Evolutionary conservation across 75 land plant species (phyloP), one percentile per base, ranked within the genome.

Genomic region (Cupressus sempervirens): DNA sequence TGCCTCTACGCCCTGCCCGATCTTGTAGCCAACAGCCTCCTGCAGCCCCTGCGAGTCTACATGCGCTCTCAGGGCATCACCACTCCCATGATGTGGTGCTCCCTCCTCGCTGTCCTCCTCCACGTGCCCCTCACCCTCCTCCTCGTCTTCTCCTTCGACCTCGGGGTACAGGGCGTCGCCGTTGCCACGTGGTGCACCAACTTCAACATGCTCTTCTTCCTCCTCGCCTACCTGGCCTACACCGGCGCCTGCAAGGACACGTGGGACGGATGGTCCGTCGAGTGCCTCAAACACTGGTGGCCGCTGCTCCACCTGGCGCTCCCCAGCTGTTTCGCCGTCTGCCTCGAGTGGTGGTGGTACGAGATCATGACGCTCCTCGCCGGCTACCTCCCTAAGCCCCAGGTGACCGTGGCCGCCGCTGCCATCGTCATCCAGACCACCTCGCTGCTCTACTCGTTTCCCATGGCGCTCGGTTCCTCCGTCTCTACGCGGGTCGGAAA

Each of bases 291-390:
- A 48, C 91, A 89, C 10, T 95, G 96, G 96, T 53, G 86, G 38
- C 81, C 82, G 41, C 88, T 95, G 14, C 85, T 95, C 16, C 43
- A 76, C 3, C 86, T 94, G 0, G 94, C 97, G 0, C 86, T 94
- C 13, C 96, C 92, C 56, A 93, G 96, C 85, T 95, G 97, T 75
- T 65, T 93, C 13, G 93, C 83, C 2, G 93, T 95, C 26, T 95
- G 97, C 56, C 86, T 95, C 23, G 97, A 95, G 76, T 95, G 97
- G 97, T 95, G 97, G 97, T 95, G 96, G 96, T 95, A 95, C 85
- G 96, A 95, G 89, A 85, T 95, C 62, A 91, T 94, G 94, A 94
- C 96, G 1, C 84, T 95, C 13, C 62, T 92, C 0, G 92, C 96
- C 32, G 91, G 92, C 6, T 95, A 95, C 81, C 83, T 95, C 0